phyloP scores from a whole-genome alignment of 345 rosid species.

The Eucalyptus regnans region DNA sequence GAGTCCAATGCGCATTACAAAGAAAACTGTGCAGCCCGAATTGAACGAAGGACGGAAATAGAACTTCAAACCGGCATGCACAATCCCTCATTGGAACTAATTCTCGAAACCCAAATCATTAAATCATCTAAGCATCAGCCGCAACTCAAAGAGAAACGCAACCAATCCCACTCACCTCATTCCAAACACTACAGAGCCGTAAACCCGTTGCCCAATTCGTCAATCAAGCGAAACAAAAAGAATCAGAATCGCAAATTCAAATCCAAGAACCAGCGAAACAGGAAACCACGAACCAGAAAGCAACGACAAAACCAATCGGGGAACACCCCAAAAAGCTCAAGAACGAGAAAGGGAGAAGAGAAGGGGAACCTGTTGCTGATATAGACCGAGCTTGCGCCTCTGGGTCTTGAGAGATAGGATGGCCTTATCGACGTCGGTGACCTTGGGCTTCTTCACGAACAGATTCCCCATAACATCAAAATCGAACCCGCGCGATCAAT shows the following conservation, averaged over 20 bases:
- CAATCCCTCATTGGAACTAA: neutral
- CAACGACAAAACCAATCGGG: neutral
- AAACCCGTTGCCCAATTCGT: neutral
- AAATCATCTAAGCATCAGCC: neutral
- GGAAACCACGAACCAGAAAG: neutral
- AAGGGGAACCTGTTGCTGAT: slow-evolving; percentile 71
- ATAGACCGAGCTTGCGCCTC: slow-evolving; percentile 84
- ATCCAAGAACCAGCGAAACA: neutral
- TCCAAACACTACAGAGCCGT: neutral
- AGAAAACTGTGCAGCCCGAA: neutral
- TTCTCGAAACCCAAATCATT: neutral
- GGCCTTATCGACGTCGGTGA: slow-evolving; percentile 88
- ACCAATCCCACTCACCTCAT: neutral
- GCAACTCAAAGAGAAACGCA: neutral
- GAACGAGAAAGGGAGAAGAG: neutral
- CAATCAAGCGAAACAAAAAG: neutral
- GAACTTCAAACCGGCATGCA: neutral
- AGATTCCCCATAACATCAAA: slow-evolving; percentile 58
- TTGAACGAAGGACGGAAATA: neutral
- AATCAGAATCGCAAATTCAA: neutral
- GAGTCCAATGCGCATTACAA: neutral
- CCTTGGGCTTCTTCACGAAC: slow-evolving; percentile 90
- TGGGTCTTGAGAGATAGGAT: slow-evolving; percentile 94
- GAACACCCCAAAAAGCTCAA: neutral
- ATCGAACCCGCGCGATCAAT: neutral